These are phyloP conservation scores for Mucor lusitanicus DNA, from an alignment of 371 early-diverging fungal genomes.

Conservation along the genomic window DNA sequence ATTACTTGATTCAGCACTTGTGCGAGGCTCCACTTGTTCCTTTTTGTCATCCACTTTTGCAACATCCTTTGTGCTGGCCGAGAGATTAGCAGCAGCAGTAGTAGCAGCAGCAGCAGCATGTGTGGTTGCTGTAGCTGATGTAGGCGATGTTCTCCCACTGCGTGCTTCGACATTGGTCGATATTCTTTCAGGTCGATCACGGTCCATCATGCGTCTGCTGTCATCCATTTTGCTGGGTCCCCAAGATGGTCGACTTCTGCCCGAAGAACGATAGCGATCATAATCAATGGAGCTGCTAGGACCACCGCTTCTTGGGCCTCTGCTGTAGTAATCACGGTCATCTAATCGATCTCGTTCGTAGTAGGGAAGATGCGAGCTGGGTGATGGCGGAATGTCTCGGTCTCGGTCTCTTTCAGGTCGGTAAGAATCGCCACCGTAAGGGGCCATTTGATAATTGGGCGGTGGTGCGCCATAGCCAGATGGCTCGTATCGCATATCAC, in stretches of 20 bases:
- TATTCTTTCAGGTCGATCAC: conserved; percentile 35
- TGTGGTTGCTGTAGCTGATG: neutral
- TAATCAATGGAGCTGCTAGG: conserved; percentile 18
- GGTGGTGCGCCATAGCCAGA: conserved; percentile 43
- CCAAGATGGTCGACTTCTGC: conserved; percentile 10
- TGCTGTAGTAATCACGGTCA: conserved; percentile 46
- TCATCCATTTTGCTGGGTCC: conserved; percentile 14
- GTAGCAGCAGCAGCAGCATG: neutral
- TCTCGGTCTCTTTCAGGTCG: conserved; percentile 49
- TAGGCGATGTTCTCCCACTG: conserved; percentile 14
- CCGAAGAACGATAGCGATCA: conserved; percentile 36
- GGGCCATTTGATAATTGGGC: conserved; percentile 31
- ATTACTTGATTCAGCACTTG: neutral
- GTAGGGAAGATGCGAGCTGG: conserved; percentile 35
- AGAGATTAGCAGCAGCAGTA: neutral
- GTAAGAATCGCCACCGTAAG: conserved; percentile 52
- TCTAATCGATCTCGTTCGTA: conserved; percentile 45
- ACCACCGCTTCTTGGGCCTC: conserved; percentile 8
- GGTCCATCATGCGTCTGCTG: conserved; percentile 23
- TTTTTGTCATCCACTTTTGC: conserved; percentile 1
- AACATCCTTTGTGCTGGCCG: neutral
- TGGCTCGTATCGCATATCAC: conserved; percentile 40
- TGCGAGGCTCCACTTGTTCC: neutral
- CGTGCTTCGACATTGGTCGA: conserved; percentile 11
- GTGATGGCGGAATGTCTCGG: conserved; percentile 41